Base-by-base conservation (phyloP, 2,329 filamentous ascomycete species). In the Emergomyces pasteurianus region DNA sequence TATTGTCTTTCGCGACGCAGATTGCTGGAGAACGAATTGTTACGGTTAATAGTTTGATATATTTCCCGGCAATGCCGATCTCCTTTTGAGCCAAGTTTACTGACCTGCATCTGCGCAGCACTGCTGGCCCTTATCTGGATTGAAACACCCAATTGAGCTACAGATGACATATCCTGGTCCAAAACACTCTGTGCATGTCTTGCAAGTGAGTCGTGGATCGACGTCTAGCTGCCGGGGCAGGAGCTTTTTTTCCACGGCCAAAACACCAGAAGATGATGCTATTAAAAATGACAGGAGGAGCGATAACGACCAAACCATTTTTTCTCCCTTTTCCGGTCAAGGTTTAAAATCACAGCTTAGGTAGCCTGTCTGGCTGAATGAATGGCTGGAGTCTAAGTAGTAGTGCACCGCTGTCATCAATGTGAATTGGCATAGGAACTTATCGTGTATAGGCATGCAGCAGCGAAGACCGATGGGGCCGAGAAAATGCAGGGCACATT, bases 131-230 rank as follows among this genome's bases (percentile, higher is more conserved):
- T 31, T 28, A 16, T 31, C n/a, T 10, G 59, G 59, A 42, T 61
- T 58, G 38, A 49, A 61, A 21, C 59, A 61, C 4, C 53, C 59
- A 16, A 49, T 23, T 3, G 16, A 18, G 28, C 40, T 40, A 38
- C 59, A 61, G 16, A 61, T 61, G 7, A 61, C 28, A 38, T 52
- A 36, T 12, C 54, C 59, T 2, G 43, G 16, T n/a, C 59, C 59
- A 52, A 49, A 61, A 21, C 59, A 61, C n/a, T 61, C 54, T n/a
- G 53, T 31, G 43, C 59, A 61, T n/a, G 59, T 58, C 56, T 58
- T 58, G 56, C 56, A 58, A 18, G 38, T 58, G 26, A 58, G 56
- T 14, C 28, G 38, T 18, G 38, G 38, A 5, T 43, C 38, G 23
- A 58, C 56, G 28, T 58, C 56, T 12, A 58, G 26, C 42, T 58